Conservation (phyloP, 495 filamentous ascomycete species). For the Bathelium albidoporum region DNA sequence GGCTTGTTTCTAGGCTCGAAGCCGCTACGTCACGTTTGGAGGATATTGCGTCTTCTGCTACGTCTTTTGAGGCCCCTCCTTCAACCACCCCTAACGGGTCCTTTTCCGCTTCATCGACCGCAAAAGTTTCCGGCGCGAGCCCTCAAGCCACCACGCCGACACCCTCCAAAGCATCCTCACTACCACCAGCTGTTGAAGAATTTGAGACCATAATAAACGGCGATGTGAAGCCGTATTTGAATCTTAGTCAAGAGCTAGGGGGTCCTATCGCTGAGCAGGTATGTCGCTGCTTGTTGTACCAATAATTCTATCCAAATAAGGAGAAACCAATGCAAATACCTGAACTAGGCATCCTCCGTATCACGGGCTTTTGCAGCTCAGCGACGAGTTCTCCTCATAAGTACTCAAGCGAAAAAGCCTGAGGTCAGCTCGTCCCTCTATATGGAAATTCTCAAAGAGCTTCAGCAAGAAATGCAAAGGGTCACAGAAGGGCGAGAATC, state of each 20-base stretch:
- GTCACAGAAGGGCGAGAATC: conserved; percentile 70
- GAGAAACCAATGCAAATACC: background rate
- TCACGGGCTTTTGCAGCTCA: conserved; percentile 65
- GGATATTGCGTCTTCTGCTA: conserved; percentile 76
- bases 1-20: conserved; percentile 65
- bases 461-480: conserved; percentile 64
- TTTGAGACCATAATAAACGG: conserved; percentile 71
- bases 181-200: conserved; percentile 54
- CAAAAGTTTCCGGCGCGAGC: conserved; percentile 18
- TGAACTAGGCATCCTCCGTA: conserved; percentile 46
- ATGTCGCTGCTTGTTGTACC: conserved; percentile 10
- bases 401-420: conserved; percentile 88
- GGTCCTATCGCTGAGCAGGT: conserved; percentile 74
- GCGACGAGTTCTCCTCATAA: conserved; percentile 76
- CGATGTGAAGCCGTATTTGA: conserved; percentile 67
- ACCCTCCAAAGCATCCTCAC: conserved; percentile 20
- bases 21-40: conserved; percentile 93
- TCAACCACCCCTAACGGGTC: conserved; percentile 32
- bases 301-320: background rate
- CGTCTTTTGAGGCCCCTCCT: conserved; percentile 32
- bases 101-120: conserved; percentile 18
- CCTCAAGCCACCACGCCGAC: conserved; percentile 25
- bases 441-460: conserved; percentile 70
- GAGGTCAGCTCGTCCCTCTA: conserved; percentile 49
- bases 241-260: conserved; percentile 66